phyloP scores from a whole-genome alignment of 2,329 filamentous ascomycete genomes.

The Diaporthe sp. region DNA sequence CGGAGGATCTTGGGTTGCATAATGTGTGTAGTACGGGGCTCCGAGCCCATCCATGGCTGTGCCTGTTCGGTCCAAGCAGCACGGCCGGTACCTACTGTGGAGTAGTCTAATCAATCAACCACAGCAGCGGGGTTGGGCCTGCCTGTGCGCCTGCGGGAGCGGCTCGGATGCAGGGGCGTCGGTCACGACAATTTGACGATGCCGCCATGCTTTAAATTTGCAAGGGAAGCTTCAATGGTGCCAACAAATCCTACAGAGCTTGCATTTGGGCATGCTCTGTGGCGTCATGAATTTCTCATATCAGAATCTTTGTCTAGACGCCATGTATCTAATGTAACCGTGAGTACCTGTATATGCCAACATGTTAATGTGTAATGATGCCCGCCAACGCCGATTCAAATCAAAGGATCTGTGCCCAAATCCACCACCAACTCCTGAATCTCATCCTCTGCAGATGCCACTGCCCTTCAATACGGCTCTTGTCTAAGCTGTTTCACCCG shows the following conservation, averaged over 20 bases:
- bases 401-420: neutral
- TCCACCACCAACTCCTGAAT: conserved; percentile 3
- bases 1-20: conserved; percentile 23
- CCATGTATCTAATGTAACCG: neutral
- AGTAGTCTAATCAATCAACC: neutral
- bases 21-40: neutral
- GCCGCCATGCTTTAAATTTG: neutral
- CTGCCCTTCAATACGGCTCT: neutral
- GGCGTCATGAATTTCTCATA: neutral
- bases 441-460: neutral
- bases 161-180: neutral
- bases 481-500: neutral
- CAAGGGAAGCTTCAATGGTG: neutral
- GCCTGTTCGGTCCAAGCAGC: neutral
- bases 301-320: neutral
- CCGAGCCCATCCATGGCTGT: neutral
- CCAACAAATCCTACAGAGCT: neutral
- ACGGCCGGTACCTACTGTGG: neutral
- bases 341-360: neutral
- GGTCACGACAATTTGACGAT: neutral
- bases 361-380: neutral
- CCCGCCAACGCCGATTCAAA: neutral
- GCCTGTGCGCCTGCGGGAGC: neutral
- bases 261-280: neutral
- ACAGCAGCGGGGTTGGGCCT: neutral